Evolutionary conservation across 148 eudicot species (phyloP).

Genomic region (Salicornia ramosissima): DNA sequence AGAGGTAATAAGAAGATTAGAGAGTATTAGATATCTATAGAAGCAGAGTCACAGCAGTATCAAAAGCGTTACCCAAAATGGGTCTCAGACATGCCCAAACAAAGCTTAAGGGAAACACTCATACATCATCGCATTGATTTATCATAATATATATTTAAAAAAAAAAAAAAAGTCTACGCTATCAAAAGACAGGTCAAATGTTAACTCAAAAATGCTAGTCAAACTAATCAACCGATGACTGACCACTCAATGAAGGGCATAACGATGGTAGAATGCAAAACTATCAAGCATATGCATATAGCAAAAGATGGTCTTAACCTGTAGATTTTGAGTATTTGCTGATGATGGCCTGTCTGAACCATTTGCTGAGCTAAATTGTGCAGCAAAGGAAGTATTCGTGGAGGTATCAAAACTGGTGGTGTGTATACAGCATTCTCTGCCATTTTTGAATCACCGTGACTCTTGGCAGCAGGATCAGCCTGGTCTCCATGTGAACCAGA

Average conservation of each 20-base stretch:
- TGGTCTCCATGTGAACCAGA: constrained; percentile 64
- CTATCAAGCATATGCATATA: neutral
- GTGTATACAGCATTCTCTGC: constrained; percentile 79
- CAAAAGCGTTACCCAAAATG: neutral
- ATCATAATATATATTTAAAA: neutral
- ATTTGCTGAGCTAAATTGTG: constrained; percentile 90
- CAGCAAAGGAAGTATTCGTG: constrained; percentile 80
- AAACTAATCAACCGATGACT: neutral
- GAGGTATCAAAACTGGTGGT: constrained; percentile 86
- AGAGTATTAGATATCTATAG: neutral
- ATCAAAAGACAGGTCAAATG: constrained; percentile 5
- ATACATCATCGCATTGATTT: neutral
- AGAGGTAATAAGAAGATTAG: neutral
- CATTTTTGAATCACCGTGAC: constrained; percentile 45
- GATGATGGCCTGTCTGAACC: constrained; percentile 87
- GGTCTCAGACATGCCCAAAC: neutral
- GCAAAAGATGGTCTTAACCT: constrained; percentile 39
- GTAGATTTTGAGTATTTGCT: constrained; percentile 80
- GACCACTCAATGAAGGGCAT: neutral
- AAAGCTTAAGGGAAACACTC: neutral
- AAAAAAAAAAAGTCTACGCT: neutral
- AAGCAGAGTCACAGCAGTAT: neutral
- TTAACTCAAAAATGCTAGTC: neutral
- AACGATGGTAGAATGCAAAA: neutral
- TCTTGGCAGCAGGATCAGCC: constrained; percentile 50